phyloP scores from a whole-genome alignment of 2,329 filamentous ascomycete species.

The Sporothrix inflata region DNA sequence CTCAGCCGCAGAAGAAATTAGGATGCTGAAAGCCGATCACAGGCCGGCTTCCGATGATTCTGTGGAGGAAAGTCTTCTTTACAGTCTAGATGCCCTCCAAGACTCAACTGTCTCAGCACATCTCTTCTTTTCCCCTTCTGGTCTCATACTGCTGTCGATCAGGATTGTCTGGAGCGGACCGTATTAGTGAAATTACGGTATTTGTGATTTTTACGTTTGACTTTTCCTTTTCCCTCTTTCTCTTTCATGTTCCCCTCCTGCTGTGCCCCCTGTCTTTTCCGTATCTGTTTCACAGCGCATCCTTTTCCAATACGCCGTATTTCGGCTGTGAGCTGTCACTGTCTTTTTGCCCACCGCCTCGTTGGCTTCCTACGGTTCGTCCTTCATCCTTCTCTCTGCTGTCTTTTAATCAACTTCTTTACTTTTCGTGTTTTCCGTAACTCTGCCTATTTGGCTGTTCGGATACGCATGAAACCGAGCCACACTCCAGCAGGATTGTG shows the following conservation, averaged over 20 bases:
- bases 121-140: neutral
- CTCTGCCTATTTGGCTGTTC: neutral
- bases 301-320: neutral
- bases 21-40: neutral
- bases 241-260: neutral
- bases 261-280: neutral
- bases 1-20: conserved; percentile 12
- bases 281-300: conserved; percentile 15
- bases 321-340: conserved; percentile 6
- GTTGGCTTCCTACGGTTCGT: neutral
- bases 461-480: conserved; percentile 19
- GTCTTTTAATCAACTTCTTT: neutral
- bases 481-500: neutral
- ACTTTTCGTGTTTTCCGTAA: neutral
- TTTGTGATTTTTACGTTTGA: no score
- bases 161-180: conserved; percentile 13
- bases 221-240: neutral
- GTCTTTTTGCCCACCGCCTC: neutral
- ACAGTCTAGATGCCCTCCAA: neutral
- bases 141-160: conserved; percentile 14
- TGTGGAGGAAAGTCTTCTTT: neutral
- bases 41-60: neutral
- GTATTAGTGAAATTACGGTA: conserved; percentile 5
- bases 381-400: neutral
- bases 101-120: neutral